Conservation (phyloP, 192 early-diverging fungal genomes). For the Chytriomyces sp. region DNA sequence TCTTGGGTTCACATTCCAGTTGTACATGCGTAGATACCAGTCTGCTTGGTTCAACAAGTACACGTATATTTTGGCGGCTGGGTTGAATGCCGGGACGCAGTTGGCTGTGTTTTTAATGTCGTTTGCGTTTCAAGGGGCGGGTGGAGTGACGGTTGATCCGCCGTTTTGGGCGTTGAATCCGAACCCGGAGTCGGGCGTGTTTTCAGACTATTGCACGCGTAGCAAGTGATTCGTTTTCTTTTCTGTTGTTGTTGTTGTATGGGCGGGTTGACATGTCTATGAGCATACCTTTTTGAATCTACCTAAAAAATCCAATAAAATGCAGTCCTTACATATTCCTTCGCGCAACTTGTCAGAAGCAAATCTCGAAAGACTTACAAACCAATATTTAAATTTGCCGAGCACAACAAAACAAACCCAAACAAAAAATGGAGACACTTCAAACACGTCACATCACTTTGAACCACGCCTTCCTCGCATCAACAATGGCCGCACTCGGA, state of each 20-base stretch:
- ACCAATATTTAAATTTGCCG: too few species aligned
- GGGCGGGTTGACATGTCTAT: too few species aligned
- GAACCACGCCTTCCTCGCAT: constrained; percentile 1
- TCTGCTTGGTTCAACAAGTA: constrained; percentile 67
- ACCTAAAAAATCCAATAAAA: too few species aligned
- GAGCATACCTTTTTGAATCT: too few species aligned
- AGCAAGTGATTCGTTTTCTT: too few species aligned
- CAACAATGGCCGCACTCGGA: background rate
- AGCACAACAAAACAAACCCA: too few species aligned
- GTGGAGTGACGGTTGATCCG: background rate
- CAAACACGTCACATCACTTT: too few species aligned
- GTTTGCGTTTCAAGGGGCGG: background rate
- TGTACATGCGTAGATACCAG: constrained; percentile 66
- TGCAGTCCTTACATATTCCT: too few species aligned
- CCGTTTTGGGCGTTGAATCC: constrained; percentile 28
- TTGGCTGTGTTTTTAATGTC: background rate
- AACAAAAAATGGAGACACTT: too few species aligned
- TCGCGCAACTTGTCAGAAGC: too few species aligned
- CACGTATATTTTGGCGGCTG: constrained; percentile 62
- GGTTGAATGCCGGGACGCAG: constrained; percentile 54
- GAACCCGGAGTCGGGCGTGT: background rate
- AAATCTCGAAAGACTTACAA: too few species aligned
- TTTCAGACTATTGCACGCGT: background rate
- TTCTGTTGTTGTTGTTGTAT: too few species aligned
- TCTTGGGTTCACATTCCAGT: constrained; percentile 74